Conservation (phyloP, 495 filamentous ascomycete genomes). For the Penicillium alfredii region DNA sequence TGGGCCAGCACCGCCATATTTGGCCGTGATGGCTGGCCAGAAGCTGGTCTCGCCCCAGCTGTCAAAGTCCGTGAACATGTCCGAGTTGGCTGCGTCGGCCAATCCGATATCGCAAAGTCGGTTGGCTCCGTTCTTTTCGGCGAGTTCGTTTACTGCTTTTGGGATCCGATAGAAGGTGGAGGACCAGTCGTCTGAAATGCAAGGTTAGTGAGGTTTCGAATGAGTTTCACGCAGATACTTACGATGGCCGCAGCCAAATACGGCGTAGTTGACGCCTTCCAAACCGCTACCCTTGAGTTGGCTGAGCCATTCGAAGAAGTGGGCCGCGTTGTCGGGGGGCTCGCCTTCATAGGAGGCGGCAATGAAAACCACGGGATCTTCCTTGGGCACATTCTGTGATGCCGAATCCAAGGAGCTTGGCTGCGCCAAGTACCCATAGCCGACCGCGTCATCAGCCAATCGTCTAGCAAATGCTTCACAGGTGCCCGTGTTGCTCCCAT, state of each 20-base stretch:
- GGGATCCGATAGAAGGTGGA: conserved; percentile 69
- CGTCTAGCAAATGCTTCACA: conserved; percentile 64
- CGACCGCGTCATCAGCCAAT: conserved; percentile 51
- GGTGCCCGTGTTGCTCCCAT: conserved; percentile 70
- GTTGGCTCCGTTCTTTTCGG: conserved; percentile 47
- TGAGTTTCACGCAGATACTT: conserved; percentile 7
- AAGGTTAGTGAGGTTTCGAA: conserved; percentile 1
- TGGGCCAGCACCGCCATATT: conserved; percentile 33
- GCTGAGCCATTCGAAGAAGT: conserved; percentile 63
- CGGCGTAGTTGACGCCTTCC: conserved; percentile 52
- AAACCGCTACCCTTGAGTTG: conserved; percentile 44
- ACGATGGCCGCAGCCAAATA: conserved; percentile 50
- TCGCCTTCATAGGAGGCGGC: conserved; percentile 70
- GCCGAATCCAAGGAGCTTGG: conserved; percentile 57
- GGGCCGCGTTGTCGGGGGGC: conserved; percentile 66
- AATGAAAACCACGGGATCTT: conserved; percentile 59
- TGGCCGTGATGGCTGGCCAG: conserved; percentile 57
- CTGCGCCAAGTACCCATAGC: conserved; percentile 52
- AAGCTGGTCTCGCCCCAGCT: conserved; percentile 59
- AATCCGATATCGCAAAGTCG: conserved; percentile 51
- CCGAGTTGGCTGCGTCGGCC: conserved; percentile 54
- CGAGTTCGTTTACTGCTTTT: conserved; percentile 51
- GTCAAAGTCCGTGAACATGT: conserved; percentile 69
- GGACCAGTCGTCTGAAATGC: conserved; percentile 49
- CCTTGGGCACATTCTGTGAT: conserved; percentile 53